phyloP scores from a whole-genome alignment of 331 rosid species.

The Acacia pycnantha region DNA sequence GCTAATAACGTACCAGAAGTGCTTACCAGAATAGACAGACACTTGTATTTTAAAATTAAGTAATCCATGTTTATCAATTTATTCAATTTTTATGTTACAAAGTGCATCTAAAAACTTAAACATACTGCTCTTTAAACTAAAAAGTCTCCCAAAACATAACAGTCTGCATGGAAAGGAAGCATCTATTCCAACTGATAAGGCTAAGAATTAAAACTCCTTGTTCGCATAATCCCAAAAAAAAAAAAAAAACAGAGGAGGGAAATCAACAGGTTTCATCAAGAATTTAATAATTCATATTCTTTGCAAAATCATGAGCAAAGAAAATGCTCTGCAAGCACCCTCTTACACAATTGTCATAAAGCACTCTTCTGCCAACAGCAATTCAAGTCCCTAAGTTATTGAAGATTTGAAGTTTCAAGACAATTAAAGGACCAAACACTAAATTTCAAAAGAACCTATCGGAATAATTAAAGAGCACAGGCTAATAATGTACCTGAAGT shows the following conservation, averaged over 20 bases:
- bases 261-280: background rate
- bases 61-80: background rate
- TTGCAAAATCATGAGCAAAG: background rate
- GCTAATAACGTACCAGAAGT: background rate
- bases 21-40: background rate
- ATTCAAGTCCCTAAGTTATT: background rate
- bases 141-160: background rate
- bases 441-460: background rate
- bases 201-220: background rate
- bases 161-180: background rate
- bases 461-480: background rate
- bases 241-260: too few relatives aligned
- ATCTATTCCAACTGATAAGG: background rate
- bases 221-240: background rate
- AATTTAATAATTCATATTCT: background rate
- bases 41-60: background rate
- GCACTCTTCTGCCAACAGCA: background rate
- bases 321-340: background rate
- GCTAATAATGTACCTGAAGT: background rate
- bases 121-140: background rate
- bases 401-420: background rate
- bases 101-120: background rate
- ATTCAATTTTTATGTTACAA: background rate
- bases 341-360: background rate
- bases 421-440: background rate